Conservation (phyloP, 805 yeast species). For the Starmerella geochares region DNA sequence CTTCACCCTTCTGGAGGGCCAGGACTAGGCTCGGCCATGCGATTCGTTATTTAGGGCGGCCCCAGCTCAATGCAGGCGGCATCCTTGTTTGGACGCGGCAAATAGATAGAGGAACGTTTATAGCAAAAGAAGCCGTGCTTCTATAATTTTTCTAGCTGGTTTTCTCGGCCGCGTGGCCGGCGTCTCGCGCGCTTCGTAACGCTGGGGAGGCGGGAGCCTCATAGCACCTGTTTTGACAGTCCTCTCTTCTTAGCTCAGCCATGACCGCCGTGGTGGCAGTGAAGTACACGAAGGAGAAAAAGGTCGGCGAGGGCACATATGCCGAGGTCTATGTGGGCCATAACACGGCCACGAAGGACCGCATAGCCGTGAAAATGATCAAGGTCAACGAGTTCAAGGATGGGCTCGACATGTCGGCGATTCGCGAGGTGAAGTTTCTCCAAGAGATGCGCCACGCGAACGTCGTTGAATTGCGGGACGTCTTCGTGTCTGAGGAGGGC, state of each 20-base stretch:
- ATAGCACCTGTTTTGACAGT: no score
- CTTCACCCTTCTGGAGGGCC: constrained; percentile 82
- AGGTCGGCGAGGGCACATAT: constrained; percentile 98
- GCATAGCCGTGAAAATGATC: constrained; percentile 89
- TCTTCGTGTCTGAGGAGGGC: constrained; percentile 51
- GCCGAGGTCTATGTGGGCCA: constrained; percentile 83
- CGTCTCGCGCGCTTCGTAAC: no score
- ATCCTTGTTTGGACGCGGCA: no score
- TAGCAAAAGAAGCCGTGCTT: no score
- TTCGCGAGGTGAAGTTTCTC: constrained; percentile 77
- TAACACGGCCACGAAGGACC: constrained; percentile 44
- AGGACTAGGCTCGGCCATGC: no score
- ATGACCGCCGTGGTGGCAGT: constrained; percentile 9
- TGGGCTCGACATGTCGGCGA: constrained; percentile 95
- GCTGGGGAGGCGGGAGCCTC: no score
- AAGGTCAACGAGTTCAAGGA: constrained; percentile 89
- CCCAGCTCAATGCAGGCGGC: not conserved
- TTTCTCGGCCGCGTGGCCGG: no score
- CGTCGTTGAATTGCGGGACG: constrained; percentile 81
- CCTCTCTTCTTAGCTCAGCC: constrained; percentile 4
- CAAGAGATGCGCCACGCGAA: constrained; percentile 80
- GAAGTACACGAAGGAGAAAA: constrained; percentile 43
- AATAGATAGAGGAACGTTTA: no score
- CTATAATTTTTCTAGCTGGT: no score
- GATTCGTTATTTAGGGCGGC: no score